Evolutionary conservation across 2,329 filamentous ascomycete species (phyloP), one percentile per base, ranked within the genome.

Genomic region (Exophiala bonariae): DNA sequence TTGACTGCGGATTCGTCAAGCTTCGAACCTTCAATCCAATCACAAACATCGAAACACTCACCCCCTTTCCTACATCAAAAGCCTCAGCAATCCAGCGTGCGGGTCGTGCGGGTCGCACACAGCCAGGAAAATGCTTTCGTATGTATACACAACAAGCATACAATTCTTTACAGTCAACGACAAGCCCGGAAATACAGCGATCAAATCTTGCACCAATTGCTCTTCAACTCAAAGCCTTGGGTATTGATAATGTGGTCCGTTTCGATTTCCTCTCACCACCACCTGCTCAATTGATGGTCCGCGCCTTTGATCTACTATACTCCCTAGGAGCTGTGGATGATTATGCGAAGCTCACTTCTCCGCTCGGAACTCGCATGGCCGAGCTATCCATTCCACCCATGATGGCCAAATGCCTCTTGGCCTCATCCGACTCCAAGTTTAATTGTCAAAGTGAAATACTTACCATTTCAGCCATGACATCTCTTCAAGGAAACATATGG

Each of bases 381-480:
- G 92, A 97, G 65, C 75, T 99, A 34, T 87, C 91, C 0, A 81
- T 97, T 6, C 89, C 96, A 59, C 93, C 93, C 0, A 96, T 96
- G 89, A 93, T 96, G 80, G 89, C 86, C 5, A 95, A 92, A 69
- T 88, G 87, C 0, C 75, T 96, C 3, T 80, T 97, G 7, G 33
- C 49, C 3, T 54, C 57, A 3, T 81, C 84, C 14, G 87, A 91
- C 0, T 72, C 81, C 3, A 75, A 78, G 0, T 95, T 96, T 67
- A 78, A 77, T 30, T 96, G 91, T 58, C 71, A 95, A 10, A 85
- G 82, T 62, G 92, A 96, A 66, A 86, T 97, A 42, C 77, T 97
- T 19, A 89, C 85, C 2, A 95, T 97, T 55, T 89, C 92, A 4
- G 91, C 93, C 13, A 97, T 99, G 92, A 87, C 89, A 26, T 93